A percentile compares a stretch with the other conserved stretches of the same genome.
These are phyloP conservation scores for Phytophthora kernoviae DNA, from an alignment of 352 stramenopile species.

Conservation along the genomic window DNA sequence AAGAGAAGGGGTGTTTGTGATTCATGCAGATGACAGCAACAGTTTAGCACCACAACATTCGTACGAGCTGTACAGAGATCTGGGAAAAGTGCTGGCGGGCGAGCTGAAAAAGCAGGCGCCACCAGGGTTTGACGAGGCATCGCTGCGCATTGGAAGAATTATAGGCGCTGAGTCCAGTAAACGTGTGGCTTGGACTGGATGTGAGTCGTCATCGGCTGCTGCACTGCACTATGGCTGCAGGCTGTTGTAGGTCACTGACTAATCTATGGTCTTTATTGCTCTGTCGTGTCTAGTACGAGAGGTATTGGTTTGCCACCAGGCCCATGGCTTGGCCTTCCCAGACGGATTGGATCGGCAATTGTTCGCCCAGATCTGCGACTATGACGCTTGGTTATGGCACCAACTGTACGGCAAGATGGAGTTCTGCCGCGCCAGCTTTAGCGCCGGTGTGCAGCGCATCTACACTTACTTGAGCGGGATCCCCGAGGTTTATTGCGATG, in stretches of 20 bases:
- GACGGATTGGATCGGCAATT: slow-evolving; percentile 58
- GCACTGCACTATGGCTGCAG: neutral
- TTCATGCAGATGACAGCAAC: slow-evolving; percentile 58
- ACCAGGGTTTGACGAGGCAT: slow-evolving; percentile 37
- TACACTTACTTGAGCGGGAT: slow-evolving; percentile 53
- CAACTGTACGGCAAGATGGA: slow-evolving; percentile 70
- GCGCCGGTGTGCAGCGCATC: slow-evolving; percentile 56
- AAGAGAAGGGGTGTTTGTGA: slow-evolving; percentile 28
- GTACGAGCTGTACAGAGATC: slow-evolving; percentile 63
- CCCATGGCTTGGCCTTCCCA: slow-evolving; percentile 64
- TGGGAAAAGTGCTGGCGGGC: slow-evolving; percentile 53
- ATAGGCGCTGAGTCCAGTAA: slow-evolving; percentile 42
- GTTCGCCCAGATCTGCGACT: slow-evolving; percentile 64
- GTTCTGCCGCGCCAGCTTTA: slow-evolving; percentile 70
- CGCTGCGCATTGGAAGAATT: slow-evolving; percentile 48
- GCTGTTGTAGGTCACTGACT: slow-evolving; percentile 8
- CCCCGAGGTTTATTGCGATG: slow-evolving; percentile 33
- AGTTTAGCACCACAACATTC: slow-evolving; percentile 64
- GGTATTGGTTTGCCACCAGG: slow-evolving; percentile 66
- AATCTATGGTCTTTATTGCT: neutral
- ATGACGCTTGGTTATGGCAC: slow-evolving; percentile 81
- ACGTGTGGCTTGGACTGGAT: slow-evolving; percentile 66
- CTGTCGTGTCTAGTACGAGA: slow-evolving; percentile 57
- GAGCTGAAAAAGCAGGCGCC: slow-evolving; percentile 60
- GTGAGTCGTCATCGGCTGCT: slow-evolving; percentile 36